phyloP scores from a whole-genome alignment of 1,284 basidiomycete genomes.

The Ceratobasidium sp. region DNA sequence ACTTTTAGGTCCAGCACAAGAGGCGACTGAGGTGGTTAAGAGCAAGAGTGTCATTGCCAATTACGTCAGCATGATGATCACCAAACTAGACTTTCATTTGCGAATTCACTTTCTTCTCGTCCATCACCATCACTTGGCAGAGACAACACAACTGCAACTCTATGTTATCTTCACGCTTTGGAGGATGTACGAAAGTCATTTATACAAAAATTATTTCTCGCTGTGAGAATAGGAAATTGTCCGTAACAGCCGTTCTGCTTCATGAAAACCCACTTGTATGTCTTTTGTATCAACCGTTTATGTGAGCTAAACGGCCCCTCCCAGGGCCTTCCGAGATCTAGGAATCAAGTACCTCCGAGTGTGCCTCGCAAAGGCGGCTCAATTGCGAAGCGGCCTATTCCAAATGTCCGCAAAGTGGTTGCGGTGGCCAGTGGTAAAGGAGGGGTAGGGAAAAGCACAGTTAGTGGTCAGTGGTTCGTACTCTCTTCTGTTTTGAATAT shows the following conservation, averaged over 20 bases:
- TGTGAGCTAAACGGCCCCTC: background rate
- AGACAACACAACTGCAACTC: background rate
- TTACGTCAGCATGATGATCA: background rate
- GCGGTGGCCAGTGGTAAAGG: constrained; percentile 96
- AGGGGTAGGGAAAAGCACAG: constrained; percentile 96
- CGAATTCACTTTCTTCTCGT: background rate
- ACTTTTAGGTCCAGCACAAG: background rate
- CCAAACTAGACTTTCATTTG: background rate
- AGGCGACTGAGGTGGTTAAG: background rate
- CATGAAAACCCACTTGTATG: constrained; percentile 39
- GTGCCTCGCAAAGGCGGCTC: constrained; percentile 49
- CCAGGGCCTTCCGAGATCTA: constrained; percentile 48
- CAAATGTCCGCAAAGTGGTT: constrained; percentile 79
- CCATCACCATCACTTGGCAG: background rate
- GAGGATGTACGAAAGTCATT: background rate
- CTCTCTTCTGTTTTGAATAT: background rate
- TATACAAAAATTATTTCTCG: background rate
- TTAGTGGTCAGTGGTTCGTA: constrained; percentile 73
- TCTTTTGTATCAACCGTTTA: background rate
- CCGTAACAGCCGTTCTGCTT: background rate
- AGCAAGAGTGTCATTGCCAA: background rate
- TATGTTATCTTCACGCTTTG: background rate
- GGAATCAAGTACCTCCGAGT: constrained; percentile 39
- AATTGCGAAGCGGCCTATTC: constrained; percentile 66
- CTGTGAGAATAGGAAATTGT: background rate